These are phyloP conservation scores for Pythium coloratum DNA, from an alignment of 352 stramenopile genomes.

Conservation along the genomic window DNA sequence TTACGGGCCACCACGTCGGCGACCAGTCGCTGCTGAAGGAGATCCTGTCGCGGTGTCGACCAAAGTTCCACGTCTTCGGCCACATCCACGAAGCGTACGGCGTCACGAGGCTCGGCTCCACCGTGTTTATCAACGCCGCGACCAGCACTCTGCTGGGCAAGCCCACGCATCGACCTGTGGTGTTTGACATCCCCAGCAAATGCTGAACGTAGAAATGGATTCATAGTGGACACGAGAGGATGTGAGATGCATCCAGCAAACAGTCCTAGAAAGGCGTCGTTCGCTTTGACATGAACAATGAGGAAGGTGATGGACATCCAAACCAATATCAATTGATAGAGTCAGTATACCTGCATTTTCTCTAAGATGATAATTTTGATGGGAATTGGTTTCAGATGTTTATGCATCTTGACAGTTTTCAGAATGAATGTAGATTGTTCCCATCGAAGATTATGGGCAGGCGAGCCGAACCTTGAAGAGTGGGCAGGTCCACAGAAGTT, in stretches of 20 bases:
- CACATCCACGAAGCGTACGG: slow-evolving; percentile 93
- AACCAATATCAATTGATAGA: not conserved
- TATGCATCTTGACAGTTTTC: not conserved
- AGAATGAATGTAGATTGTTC: not conserved
- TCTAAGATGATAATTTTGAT: not conserved
- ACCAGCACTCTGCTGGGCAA: slow-evolving; percentile 67
- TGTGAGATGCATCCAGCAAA: not conserved
- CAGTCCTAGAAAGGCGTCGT: not conserved
- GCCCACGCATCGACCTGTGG: slow-evolving; percentile 62
- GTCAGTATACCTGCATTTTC: no score
- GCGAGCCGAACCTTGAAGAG: slow-evolving; percentile 6
- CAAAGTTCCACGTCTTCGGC: slow-evolving; percentile 89
- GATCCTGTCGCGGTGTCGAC: slow-evolving; percentile 75
- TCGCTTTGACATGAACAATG: not conserved
- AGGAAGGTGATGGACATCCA: not conserved
- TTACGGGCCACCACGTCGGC: slow-evolving; percentile 65
- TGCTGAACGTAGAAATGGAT: slow-evolving; percentile 28
- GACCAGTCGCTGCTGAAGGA: slow-evolving; percentile 82
- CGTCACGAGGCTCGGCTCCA: slow-evolving; percentile 67
- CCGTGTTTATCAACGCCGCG: slow-evolving; percentile 88
- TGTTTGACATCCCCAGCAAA: slow-evolving; percentile 74
- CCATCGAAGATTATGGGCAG: not conserved
- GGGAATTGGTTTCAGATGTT: not conserved
- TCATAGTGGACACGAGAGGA: not conserved
- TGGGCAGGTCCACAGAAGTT: not conserved